These are phyloP conservation scores for Albugo candida DNA, from an alignment of 352 stramenopile genomes.

Conservation along the genomic window DNA sequence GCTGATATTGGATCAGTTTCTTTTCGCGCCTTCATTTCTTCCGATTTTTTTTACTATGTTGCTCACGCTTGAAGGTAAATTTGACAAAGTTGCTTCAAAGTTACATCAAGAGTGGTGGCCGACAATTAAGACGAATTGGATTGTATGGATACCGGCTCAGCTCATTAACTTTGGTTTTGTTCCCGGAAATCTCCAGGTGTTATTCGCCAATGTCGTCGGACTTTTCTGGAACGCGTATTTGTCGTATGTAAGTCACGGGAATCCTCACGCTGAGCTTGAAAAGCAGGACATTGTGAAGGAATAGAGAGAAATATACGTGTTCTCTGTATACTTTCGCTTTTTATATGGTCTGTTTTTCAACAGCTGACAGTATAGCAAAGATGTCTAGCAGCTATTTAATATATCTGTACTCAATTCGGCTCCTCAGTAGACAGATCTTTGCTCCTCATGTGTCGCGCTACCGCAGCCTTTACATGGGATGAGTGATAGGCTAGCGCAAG, in stretches of 20 bases:
- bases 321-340: too few relatives aligned
- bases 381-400: too few relatives aligned
- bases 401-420: too few relatives aligned
- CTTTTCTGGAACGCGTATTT: conserved; percentile 74
- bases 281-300: not conserved
- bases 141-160: conserved; percentile 62
- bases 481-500: too few relatives aligned
- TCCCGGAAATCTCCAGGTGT: conserved; percentile 47
- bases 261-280: not conserved
- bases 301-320: not conserved
- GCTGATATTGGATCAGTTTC: conserved; percentile 53
- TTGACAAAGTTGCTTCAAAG: conserved; percentile 32
- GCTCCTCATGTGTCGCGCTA: too few relatives aligned
- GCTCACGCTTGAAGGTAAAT: conserved; percentile 35
- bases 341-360: too few relatives aligned
- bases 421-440: too few relatives aligned
- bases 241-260: conserved; percentile 46
- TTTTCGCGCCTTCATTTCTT: conserved; percentile 53
- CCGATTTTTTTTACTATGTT: conserved; percentile 52
- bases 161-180: conserved; percentile 71
- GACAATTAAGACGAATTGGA: conserved; percentile 55
- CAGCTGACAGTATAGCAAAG: too few relatives aligned
- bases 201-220: conserved; percentile 66
- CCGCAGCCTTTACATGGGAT: too few relatives aligned
- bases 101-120: conserved; percentile 60